phyloP scores from a whole-genome alignment of 2,329 filamentous ascomycete genomes.

The Arthrobotrys entomopaga region DNA sequence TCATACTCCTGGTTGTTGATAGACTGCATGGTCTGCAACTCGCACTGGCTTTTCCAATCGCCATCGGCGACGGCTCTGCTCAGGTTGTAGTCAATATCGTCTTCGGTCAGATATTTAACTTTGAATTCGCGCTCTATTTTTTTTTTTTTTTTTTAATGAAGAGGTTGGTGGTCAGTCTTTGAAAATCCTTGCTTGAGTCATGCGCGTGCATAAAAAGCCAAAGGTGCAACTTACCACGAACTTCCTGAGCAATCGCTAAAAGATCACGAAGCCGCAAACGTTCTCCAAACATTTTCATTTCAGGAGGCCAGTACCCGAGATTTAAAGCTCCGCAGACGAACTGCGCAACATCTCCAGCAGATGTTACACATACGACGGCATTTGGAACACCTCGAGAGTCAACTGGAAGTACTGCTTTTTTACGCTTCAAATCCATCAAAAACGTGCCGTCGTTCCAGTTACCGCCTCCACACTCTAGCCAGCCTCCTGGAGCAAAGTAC shows the following conservation, averaged over 20 bases:
- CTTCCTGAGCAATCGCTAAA: conserved; percentile 53
- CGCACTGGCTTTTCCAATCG: conserved; percentile 40
- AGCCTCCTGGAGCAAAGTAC: conserved; percentile 57
- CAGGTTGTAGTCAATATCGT: conserved; percentile 39
- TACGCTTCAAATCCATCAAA: conserved; percentile 54
- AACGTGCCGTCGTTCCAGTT: conserved; percentile 55
- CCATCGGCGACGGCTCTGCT: conserved; percentile 16
- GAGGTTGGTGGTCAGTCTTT: conserved; percentile 35
- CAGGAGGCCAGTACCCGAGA: conserved; percentile 55
- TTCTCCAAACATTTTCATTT: conserved; percentile 58
- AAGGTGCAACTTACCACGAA: conserved; percentile 56
- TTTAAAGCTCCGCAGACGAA: conserved; percentile 56
- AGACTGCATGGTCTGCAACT: conserved; percentile 46
- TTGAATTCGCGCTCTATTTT: conserved; percentile 46
- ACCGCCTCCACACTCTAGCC: conserved; percentile 48
- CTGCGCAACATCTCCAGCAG: conserved; percentile 56
- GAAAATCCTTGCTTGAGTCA: conserved; percentile 26
- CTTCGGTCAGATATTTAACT: conserved; percentile 36
- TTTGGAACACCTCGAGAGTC: conserved; percentile 25
- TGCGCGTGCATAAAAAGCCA: conserved; percentile 37
- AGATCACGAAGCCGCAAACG: conserved; percentile 55
- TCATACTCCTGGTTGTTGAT: conserved; percentile 48
- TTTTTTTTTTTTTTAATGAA: too few relatives aligned
- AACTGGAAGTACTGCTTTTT: conserved; percentile 55
- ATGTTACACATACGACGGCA: conserved; percentile 56